A percentile compares a stretch with the other conserved stretches of the same genome.
These are phyloP conservation scores for Penicillium turbatum DNA, from an alignment of 495 filamentous ascomycete species.

Conservation along the genomic window DNA sequence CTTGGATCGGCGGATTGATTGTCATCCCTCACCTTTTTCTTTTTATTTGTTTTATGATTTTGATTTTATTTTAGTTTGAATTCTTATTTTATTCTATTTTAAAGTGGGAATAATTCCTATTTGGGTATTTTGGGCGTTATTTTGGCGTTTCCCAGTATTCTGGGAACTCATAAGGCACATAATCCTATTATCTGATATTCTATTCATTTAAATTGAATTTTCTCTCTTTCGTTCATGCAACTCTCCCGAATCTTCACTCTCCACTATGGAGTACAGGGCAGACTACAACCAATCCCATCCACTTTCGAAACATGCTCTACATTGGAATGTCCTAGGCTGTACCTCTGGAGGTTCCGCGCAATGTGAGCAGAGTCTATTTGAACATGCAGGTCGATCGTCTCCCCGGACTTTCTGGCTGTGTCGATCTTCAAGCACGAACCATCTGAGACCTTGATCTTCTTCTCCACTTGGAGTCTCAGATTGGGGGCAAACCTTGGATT, in stretches of 20 bases:
- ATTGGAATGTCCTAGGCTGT: constrained; percentile 12
- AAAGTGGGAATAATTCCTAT: too few species aligned
- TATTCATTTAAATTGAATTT: constrained; percentile 10
- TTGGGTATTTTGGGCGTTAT: background rate
- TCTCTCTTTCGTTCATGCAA: constrained; percentile 4
- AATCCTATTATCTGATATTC: background rate
- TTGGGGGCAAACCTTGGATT: background rate
- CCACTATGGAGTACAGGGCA: background rate
- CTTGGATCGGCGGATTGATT: constrained; percentile 24
- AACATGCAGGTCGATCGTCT: constrained; percentile 12
- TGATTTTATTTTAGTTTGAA: constrained; percentile 12
- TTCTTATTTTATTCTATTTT: background rate
- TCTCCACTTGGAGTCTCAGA: constrained; percentile 6
- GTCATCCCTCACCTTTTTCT: constrained; percentile 31
- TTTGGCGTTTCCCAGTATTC: background rate
- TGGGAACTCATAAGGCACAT: background rate
- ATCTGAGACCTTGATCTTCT: constrained; percentile 6
- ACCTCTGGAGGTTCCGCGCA: constrained; percentile 6
- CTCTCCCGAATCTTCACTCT: constrained; percentile 1
- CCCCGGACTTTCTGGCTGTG: constrained; percentile 8
- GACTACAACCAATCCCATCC: background rate
- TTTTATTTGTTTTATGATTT: constrained; percentile 12
- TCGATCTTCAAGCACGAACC: constrained; percentile 5
- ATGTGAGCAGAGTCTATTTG: constrained; percentile 17
- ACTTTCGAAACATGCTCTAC: background rate